A percentile compares a stretch with the other conserved stretches of the same genome.
Conservation (phyloP, 1,284 basidiomycete genomes). For the Moesziomyces parantarcticus region DNA sequence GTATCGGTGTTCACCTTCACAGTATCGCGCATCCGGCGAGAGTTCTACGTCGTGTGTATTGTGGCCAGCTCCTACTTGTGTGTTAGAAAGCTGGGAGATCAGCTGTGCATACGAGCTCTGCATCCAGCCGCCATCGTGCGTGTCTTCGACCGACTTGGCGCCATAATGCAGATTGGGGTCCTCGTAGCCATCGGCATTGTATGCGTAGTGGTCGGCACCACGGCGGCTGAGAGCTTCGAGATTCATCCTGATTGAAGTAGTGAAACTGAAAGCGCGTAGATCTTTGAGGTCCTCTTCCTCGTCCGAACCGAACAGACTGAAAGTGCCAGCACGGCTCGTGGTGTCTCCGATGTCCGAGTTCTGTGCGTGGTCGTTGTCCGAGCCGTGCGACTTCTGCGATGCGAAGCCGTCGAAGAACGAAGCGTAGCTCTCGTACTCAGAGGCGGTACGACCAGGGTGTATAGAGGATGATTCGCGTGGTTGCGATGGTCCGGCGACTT, state of each 20-base stretch:
- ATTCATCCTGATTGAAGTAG: slow-evolving; percentile 29
- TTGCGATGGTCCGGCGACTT: not conserved
- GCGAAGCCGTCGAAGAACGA: slow-evolving; percentile 26
- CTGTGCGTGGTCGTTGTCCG: not conserved
- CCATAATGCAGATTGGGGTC: slow-evolving; percentile 20
- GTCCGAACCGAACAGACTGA: not conserved
- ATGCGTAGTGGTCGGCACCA: slow-evolving; percentile 27
- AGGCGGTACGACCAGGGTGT: not conserved
- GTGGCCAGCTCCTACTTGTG: slow-evolving; percentile 1
- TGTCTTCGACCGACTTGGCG: slow-evolving; percentile 15
- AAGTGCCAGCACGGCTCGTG: no score
- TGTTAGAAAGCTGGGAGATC: slow-evolving; percentile 23
- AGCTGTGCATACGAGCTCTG: slow-evolving; percentile 25
- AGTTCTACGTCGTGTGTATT: no score
- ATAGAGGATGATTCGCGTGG: not conserved
- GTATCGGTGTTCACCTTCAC: slow-evolving; percentile 1
- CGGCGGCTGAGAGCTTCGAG: slow-evolving; percentile 20
- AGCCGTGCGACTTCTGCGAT: not conserved
- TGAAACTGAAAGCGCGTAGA: slow-evolving; percentile 12
- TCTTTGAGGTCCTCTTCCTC: slow-evolving; percentile 28
- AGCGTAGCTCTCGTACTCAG: slow-evolving; percentile 9
- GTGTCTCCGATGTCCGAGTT: no score
- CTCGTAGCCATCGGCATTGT: slow-evolving; percentile 22
- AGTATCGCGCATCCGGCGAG: not conserved
- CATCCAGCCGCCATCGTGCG: slow-evolving; percentile 1